Percentiles rank a stretch among this genome's conserved stretches.
phyloP scores from a whole-genome alignment of 2,329 filamentous ascomycete species.

The Metarhizium album region DNA sequence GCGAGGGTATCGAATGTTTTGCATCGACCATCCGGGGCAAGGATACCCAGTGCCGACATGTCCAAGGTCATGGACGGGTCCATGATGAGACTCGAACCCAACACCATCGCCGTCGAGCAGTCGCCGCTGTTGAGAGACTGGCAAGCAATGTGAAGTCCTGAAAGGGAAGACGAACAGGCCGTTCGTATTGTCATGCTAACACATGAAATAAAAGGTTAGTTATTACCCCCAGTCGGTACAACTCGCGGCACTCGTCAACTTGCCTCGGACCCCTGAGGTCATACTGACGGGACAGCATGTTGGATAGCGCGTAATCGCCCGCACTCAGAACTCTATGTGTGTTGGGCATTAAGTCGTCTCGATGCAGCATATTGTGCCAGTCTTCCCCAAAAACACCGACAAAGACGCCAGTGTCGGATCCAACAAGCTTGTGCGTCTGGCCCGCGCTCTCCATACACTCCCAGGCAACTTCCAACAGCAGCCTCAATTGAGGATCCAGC shows the following conservation, averaged over 20 bases:
- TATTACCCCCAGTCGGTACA: not conserved
- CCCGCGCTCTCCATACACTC: slow-evolving; percentile 13
- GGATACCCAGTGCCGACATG: slow-evolving; percentile 24
- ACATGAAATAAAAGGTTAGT: not conserved
- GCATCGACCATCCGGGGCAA: slow-evolving; percentile 22
- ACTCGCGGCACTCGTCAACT: not conserved
- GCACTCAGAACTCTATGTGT: slow-evolving; percentile 7
- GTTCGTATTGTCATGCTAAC: slow-evolving; percentile 22
- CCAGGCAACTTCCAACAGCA: slow-evolving; percentile 18
- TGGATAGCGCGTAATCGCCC: slow-evolving; percentile 13
- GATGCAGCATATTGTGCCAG: slow-evolving; percentile 3
- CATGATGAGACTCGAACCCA: slow-evolving; percentile 20
- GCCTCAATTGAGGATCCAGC: slow-evolving; percentile 21
- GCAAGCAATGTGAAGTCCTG: slow-evolving; percentile 26
- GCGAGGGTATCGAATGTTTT: slow-evolving; percentile 32
- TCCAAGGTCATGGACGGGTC: slow-evolving; percentile 13
- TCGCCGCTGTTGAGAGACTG: slow-evolving; percentile 16
- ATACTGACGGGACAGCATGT: slow-evolving; percentile 12
- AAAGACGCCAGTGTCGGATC: slow-evolving; percentile 3
- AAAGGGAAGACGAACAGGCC: slow-evolving; percentile 26
- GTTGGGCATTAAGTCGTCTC: not conserved
- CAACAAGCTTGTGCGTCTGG: not conserved
- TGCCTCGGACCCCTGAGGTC: slow-evolving; percentile 8
- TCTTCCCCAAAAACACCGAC: slow-evolving; percentile 5
- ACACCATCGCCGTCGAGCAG: slow-evolving; percentile 18